phyloP scores from a whole-genome alignment of 345 rosid species.

The Brassica juncea region DNA sequence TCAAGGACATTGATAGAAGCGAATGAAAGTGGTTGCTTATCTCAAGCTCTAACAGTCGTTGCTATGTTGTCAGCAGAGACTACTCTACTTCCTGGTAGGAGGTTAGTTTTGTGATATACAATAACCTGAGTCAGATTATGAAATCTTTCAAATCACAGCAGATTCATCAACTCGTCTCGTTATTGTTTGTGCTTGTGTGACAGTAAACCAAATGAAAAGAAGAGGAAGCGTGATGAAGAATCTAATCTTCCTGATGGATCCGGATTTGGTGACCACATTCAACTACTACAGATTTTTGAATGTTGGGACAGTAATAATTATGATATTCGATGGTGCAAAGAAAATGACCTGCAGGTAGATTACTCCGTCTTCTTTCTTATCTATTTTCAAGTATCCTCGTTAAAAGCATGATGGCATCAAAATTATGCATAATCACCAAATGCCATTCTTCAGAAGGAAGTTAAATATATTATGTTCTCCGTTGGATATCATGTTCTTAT shows the following conservation, averaged over 20 bases:
- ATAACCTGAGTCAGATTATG: slow-evolving; percentile 9
- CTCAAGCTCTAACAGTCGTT: slow-evolving; percentile 92
- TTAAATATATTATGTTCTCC: not conserved
- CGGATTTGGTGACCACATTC: slow-evolving; percentile 94
- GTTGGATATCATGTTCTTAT: not conserved
- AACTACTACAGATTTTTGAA: slow-evolving; percentile 84
- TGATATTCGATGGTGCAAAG: slow-evolving; percentile 78
- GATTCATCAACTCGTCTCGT: not conserved
- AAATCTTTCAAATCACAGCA: slow-evolving; percentile 17
- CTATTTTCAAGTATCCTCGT: slow-evolving; percentile 7
- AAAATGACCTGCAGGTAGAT: slow-evolving; percentile 70
- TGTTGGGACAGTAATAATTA: slow-evolving; percentile 71
- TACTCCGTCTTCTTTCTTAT: slow-evolving; percentile 14
- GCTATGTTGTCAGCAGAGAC: slow-evolving; percentile 97
- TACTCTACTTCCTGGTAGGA: slow-evolving; percentile 69
- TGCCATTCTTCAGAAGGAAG: slow-evolving; percentile 10
- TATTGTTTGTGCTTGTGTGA: slow-evolving; percentile 28
- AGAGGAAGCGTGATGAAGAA: slow-evolving; percentile 64
- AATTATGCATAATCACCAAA: not conserved
- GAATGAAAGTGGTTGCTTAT: slow-evolving; percentile 73
- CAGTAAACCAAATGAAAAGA: slow-evolving; percentile 72
- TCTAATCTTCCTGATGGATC: slow-evolving; percentile 88
- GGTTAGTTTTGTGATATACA: slow-evolving; percentile 47
- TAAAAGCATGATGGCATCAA: slow-evolving; percentile 9
- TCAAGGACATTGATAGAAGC: slow-evolving; percentile 94